A percentile compares a stretch with the other conserved stretches of the same genome.
Evolutionary conservation across 2,329 filamentous ascomycete species (phyloP).

Genomic region (Lachnellula subtilissima): DNA sequence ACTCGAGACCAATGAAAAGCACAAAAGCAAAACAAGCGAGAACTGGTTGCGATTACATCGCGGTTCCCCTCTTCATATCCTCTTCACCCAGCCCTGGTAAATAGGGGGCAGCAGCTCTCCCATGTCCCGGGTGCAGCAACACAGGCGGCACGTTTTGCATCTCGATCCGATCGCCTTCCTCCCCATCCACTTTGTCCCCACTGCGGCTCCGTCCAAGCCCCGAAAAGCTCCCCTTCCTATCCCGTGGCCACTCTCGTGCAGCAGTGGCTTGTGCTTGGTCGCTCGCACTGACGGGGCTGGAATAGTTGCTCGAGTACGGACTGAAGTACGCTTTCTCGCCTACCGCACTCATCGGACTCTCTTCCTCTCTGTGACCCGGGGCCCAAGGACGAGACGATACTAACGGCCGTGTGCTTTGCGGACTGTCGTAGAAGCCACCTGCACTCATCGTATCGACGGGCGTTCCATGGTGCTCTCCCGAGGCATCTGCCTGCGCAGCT

Average conservation of each 20-base stretch:
- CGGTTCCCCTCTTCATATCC: slow-evolving; percentile 20
- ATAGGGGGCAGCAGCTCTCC: slow-evolving; percentile 7
- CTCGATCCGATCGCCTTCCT: slow-evolving; percentile 22
- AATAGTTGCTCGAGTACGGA: slow-evolving; percentile 56
- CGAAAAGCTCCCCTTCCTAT: slow-evolving; percentile 17
- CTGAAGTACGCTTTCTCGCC: slow-evolving; percentile 46
- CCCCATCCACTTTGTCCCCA: slow-evolving; percentile 13
- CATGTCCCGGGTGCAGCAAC: slow-evolving; percentile 24
- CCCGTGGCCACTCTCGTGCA: slow-evolving; percentile 7
- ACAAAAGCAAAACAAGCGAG: not conserved
- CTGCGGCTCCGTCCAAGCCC: slow-evolving; percentile 9
- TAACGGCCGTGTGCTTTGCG: slow-evolving; percentile 49
- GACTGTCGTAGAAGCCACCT: slow-evolving; percentile 43
- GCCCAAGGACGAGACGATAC: slow-evolving; percentile 41
- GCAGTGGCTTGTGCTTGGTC: slow-evolving; percentile 5
- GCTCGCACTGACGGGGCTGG: slow-evolving; percentile 43
- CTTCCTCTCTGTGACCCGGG: slow-evolving; percentile 26
- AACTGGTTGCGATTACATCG: slow-evolving; percentile 4
- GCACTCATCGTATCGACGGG: slow-evolving; percentile 15
- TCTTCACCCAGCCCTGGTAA: slow-evolving; percentile 12
- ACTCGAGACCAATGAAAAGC: not conserved
- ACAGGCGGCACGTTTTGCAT: slow-evolving; percentile 26
- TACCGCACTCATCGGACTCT: slow-evolving; percentile 34
- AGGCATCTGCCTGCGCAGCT: not conserved
- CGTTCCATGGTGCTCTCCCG: slow-evolving; percentile 24